Evolutionary conservation across 495 filamentous ascomycete genomes (phyloP), one percentile per base, ranked within the genome.

Genomic region (Aspergillus haitiensis): DNA sequence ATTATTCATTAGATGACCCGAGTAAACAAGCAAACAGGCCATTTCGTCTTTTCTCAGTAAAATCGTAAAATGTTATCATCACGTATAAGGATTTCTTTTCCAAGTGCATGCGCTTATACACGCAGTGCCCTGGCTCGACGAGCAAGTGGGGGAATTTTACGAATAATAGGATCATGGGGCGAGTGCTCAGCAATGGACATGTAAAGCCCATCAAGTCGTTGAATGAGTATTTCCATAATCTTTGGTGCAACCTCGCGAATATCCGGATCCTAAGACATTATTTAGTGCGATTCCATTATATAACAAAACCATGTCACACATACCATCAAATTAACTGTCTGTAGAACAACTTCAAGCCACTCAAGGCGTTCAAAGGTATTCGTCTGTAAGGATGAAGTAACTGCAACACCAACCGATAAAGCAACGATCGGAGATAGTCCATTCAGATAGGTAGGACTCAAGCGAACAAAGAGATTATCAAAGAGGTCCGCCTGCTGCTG

Each of bases 401-500:
- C 82, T 12, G 90, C 91, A 3, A 91, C 90, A 48, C 87, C 88
- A 35, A 95, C 87, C 0, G 92, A 96, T 27, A 98, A 82, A 6
- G 87, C 77, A 18, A 97, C 83, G 40, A 98, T 82, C 4, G 89
- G 85, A 44, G 85, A 87, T 31, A 97, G 81, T 7, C 58, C 60
- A 9, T 75, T 77, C 56, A 97, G 72, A 68, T 89, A 95, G 5
- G 77, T 70, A 1, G 92, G 91, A 63, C 88, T 83, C 64, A 88
- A 81, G 61, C 84, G 86, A 51, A 85, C 83, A 63, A 98, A 88
- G 56, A 93, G 85, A 45, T 85, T 81, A 64, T 93, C 86, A 68
- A 96, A 98, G 34, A 98, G 75, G 56, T 87, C 85, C 16, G 81
- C 81, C 64, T 93, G 84, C 56, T 86, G 84, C 56, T 76, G 74